Base-by-base conservation (phyloP, 1,139 yeast species). In the Yamadazyma pseudoaaseri region DNA sequence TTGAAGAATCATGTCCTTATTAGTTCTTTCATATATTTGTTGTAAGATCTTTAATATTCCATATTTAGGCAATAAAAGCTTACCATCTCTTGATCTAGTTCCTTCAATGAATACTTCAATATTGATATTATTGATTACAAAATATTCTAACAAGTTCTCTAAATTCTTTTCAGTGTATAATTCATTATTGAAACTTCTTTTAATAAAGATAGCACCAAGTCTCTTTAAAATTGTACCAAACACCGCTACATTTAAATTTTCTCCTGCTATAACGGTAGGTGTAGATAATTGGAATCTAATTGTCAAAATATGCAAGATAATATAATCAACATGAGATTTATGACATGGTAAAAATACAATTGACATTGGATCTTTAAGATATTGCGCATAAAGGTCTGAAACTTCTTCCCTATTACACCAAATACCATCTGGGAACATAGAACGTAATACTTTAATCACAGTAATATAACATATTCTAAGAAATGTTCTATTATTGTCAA, bases 21-120 rank as follows among this genome's bases (percentile, higher is more conserved):
- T 56, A 4, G 45, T 40, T n/a, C 65, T 60, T 9, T 69, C 70
- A 39, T 73, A 80, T 24, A 68, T 60, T 30, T 70, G 58, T 27
- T 73, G 60, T 37, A 72, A 52, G 11, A 66, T 70, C 54, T 79
- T 79, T 44, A 79, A 64, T 38, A 79, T 73, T 11, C 86, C 86
- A 47, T 76, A 79, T 48, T 79, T 80, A 7, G 86, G 86, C 17
- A 81, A 66, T 25, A 80, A 62, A 33, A 79, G 59, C 49, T 79
- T 79, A 11, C 86, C 86, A 37, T 79, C 81, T 43, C 86, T 67
- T 3, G 85, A 79, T 36, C 86, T 67, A 2, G 83, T 77, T 13
- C 86, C 86, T 51, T 79, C 86, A 36, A 79, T 75, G 44, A 80
- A 79, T 35, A 81, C 80, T 51, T 80, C 85, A 42, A 79, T 62